Conservation (phyloP, 768 basidiomycete genomes). For the Collybia sordida region DNA sequence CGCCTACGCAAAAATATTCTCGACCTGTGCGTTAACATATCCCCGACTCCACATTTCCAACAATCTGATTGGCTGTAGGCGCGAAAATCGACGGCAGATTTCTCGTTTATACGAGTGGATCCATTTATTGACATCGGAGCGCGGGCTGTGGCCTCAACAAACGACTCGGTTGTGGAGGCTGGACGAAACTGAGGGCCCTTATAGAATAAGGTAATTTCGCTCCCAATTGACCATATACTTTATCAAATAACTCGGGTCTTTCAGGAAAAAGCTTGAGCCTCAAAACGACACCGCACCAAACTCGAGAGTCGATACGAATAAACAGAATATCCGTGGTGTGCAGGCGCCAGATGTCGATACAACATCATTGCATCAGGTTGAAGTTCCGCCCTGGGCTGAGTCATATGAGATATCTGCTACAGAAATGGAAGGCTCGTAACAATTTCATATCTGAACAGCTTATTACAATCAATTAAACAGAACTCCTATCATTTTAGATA, state of each 20-base stretch:
- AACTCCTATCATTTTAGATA: slow-evolving; percentile 31
- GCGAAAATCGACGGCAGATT: slow-evolving; percentile 74
- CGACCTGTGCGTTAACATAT: slow-evolving; percentile 57
- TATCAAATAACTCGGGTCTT: not conserved
- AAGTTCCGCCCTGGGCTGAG: slow-evolving; percentile 75
- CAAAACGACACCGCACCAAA: slow-evolving; percentile 47
- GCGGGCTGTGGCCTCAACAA: slow-evolving; percentile 77
- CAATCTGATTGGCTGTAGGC: slow-evolving; percentile 40
- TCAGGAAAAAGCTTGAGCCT: slow-evolving; percentile 77
- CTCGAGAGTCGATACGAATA: slow-evolving; percentile 44
- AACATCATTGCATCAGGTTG: slow-evolving; percentile 48
- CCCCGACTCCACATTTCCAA: not conserved
- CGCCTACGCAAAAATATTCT: slow-evolving; percentile 66
- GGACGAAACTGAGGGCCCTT: slow-evolving; percentile 91
- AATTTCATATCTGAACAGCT: not conserved
- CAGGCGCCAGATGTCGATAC: slow-evolving; percentile 51
- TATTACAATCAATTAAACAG: not conserved
- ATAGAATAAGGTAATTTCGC: slow-evolving; percentile 82
- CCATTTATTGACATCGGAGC: slow-evolving; percentile 64
- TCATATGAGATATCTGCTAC: slow-evolving; percentile 66
- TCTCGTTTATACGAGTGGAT: slow-evolving; percentile 61
- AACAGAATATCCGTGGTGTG: slow-evolving; percentile 47
- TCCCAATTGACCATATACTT: too few species aligned
- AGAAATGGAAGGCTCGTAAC: slow-evolving; percentile 53
- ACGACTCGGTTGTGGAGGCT: slow-evolving; percentile 64